Evolutionary conservation across 2,329 filamentous ascomycete genomes (phyloP).

Genomic region (Talaromyces funiculosus): DNA sequence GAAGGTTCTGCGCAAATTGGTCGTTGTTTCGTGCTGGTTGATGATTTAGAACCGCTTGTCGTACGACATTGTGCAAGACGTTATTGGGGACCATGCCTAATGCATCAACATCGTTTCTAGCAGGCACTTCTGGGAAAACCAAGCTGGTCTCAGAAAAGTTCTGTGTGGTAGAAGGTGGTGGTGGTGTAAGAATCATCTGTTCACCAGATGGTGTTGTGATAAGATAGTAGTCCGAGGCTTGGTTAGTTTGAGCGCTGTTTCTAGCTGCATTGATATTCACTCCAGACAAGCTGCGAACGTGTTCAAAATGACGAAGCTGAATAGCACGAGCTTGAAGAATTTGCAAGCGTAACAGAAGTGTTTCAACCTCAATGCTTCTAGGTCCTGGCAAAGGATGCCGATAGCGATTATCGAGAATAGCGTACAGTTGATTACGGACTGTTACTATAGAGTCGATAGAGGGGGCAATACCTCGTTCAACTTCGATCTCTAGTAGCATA

Average conservation of each 20-base stretch:
- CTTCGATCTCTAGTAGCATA: conserved; percentile 23
- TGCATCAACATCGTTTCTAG: not conserved
- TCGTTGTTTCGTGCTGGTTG: conserved; percentile 22
- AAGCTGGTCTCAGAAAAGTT: conserved; percentile 17
- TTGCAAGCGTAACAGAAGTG: conserved; percentile 26
- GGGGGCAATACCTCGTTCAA: conserved; percentile 25
- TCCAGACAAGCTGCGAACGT: not conserved
- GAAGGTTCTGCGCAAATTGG: conserved; percentile 34
- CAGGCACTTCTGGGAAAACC: conserved; percentile 16
- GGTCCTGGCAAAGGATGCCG: conserved; percentile 18
- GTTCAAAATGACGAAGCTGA: conserved; percentile 22
- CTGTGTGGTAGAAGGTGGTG: conserved; percentile 18
- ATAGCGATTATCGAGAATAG: conserved; percentile 29
- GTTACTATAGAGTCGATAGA: conserved; percentile 26
- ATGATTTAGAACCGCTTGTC: conserved; percentile 28
- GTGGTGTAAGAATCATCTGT: conserved; percentile 41
- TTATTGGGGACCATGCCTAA: conserved; percentile 16
- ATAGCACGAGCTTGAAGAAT: conserved; percentile 28
- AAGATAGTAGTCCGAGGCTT: conserved; percentile 28
- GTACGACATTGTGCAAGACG: conserved; percentile 27
- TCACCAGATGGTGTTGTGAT: conserved; percentile 43
- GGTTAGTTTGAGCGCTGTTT: not conserved
- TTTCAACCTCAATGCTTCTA: conserved; percentile 23
- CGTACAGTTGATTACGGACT: conserved; percentile 27
- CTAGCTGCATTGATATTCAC: not conserved